phyloP scores from a whole-genome alignment of 768 basidiomycete species.

The Tulasnella sp. region DNA sequence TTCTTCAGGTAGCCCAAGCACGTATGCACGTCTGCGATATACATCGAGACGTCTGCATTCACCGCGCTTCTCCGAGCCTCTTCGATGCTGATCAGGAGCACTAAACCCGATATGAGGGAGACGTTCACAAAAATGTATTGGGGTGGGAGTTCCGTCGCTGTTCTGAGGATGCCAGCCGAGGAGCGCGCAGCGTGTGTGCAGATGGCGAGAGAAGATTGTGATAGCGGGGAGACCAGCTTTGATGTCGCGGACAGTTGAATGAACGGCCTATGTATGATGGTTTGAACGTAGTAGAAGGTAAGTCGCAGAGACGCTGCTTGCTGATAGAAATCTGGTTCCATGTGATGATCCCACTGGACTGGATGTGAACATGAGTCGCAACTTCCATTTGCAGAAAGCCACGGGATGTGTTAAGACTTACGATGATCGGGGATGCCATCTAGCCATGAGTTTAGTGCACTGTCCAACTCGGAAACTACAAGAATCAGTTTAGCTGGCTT shows the following conservation, averaged over 20 bases:
- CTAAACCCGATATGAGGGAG: slow-evolving; percentile 40
- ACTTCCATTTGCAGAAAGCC: no score
- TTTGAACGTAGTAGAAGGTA: slow-evolving; percentile 56
- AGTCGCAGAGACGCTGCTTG: slow-evolving; percentile 49
- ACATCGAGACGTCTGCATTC: slow-evolving; percentile 34
- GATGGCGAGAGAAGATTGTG: slow-evolving; percentile 60
- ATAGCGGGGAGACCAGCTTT: slow-evolving; percentile 36
- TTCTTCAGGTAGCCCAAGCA: slow-evolving; percentile 44
- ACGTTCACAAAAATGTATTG: slow-evolving; percentile 30
- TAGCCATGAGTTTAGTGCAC: slow-evolving; percentile 60
- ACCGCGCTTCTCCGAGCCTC: slow-evolving; percentile 40
- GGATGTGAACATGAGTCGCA: neutral
- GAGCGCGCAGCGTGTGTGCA: slow-evolving; percentile 73
- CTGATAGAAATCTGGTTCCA: slow-evolving; percentile 38
- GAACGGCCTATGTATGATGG: slow-evolving; percentile 68
- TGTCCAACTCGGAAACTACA: slow-evolving; percentile 50
- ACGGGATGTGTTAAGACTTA: slow-evolving; percentile 23
- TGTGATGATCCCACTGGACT: slow-evolving; percentile 50
- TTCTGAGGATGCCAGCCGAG: slow-evolving; percentile 59
- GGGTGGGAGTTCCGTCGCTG: slow-evolving; percentile 32
- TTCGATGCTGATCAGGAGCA: slow-evolving; percentile 58
- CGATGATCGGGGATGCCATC: slow-evolving; percentile 56
- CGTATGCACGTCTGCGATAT: slow-evolving; percentile 48
- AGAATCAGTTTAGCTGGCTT: neutral
- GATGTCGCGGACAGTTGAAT: slow-evolving; percentile 42